Base-by-base conservation (phyloP, 345 rosid species). In the Dipteronia dyeriana region DNA sequence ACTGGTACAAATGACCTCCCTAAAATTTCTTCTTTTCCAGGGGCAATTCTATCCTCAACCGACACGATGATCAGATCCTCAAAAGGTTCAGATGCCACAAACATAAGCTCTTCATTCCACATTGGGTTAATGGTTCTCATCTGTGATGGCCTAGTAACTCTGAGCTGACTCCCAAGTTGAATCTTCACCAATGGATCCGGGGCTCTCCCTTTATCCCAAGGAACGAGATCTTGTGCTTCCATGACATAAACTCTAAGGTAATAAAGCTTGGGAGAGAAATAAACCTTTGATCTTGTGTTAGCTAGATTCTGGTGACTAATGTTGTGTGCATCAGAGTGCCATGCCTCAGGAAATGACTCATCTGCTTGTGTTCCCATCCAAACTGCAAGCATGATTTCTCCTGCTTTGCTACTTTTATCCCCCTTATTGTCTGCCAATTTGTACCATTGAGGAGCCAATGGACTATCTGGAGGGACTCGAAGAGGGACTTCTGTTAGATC, bases 311-410 rank as follows among this genome's bases (percentile, higher is more conserved):
- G 75, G n/a, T 92, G 97, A 81, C 88, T 88, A 8, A 96, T 74
- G 17, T 84, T 80, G 79, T 92, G 98, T 3, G 99, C 97, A 82
- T 96, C 99, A 9, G 99, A 96, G 73, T 96, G 98, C 98, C 99
- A 96, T 57, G 98, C 98, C 53, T 89, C 94, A 0, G 97, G 94
- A 79, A 96, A 96, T 9, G 98, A 87, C 79, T 96, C 99, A 34
- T 96, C 99, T 0, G 99, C 98, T 81, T 94, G 99, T 20, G 99
- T 96, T 67, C 99, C 98, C 84, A 96, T 86, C 99, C 99, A 96
- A 26, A 96, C 94, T 1, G 97, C 95, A 17, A 96, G 89, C 99
- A 96, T 96, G n/a, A 96, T 64, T 76, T 96, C 97, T 29, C 99
- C 99, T 22, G 9, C 1, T 71, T 75, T 85, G 14, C 29, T 74